Percentiles rank a stretch among this genome's conserved stretches.
Evolutionary conservation across 169 alveolate species (phyloP).

Genomic region (Babesia microti): DNA sequence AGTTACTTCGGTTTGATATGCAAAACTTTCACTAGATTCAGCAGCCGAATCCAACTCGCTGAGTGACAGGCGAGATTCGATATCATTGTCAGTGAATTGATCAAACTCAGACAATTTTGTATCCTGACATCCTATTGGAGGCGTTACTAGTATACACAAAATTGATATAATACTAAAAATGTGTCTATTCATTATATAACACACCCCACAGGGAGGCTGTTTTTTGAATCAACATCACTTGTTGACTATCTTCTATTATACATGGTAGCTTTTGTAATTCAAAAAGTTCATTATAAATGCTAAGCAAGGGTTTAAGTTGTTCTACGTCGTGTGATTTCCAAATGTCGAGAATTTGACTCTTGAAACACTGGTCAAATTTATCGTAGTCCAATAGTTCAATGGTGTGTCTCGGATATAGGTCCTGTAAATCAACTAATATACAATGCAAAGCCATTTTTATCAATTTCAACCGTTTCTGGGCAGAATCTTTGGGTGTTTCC

Average conservation of each 20-base stretch:
- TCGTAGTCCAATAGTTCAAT: neutral
- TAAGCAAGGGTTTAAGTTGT: neutral
- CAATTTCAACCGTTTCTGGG: no score
- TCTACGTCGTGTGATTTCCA: conserved; percentile 1
- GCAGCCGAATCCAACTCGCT: conserved; percentile 30
- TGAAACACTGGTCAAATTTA: neutral
- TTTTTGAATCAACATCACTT: no score
- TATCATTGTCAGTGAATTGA: no score
- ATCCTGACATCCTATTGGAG: no score
- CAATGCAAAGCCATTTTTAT: conserved; percentile 1
- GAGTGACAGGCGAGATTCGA: no score
- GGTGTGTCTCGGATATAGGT: neutral
- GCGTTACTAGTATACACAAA: no score
- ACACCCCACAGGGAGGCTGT: no score
- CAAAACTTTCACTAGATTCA: conserved; percentile 54
- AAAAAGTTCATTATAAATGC: neutral
- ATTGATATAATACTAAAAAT: no score
- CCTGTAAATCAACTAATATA: conserved; percentile 4
- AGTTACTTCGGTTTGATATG: conserved; percentile 92
- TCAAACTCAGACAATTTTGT: no score
- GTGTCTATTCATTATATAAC: no score
- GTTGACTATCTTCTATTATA: conserved; percentile 1
- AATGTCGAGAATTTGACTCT: conserved; percentile 1
- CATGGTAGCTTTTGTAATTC: conserved; percentile 3
- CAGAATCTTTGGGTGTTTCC: no score